Base-by-base conservation (phyloP, 768 basidiomycete species). In the Lentinula aciculospora region DNA sequence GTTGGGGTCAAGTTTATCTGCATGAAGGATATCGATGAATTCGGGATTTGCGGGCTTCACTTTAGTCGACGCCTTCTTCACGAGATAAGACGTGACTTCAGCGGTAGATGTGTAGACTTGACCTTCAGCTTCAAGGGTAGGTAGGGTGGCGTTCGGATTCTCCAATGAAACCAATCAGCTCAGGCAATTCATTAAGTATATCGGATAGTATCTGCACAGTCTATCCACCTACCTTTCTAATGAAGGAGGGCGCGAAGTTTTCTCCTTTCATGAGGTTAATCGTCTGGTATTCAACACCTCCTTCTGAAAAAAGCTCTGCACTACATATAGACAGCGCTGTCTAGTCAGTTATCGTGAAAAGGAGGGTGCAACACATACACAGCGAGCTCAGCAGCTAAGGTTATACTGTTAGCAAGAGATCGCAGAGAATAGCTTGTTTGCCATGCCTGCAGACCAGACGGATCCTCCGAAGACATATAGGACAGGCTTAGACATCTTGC, bases 1-100 rank as follows among this genome's bases (percentile, higher is more conserved):
- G 73, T 84, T 84, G 53, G 81, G 81, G 63, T 83, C 80, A 51
- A 74, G 66, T 36, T 66, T 69, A 34, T 77, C 74, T 31, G 74
- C 72, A 62, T 83, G 80, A 25, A 82, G 64, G 54, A 63, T 72
- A 36, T 65, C 66, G 60, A 76, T 71, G 53, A 74, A 58, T n/a
- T 58, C 59, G 9, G 49, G 21, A 50, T 50, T 34, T n/a, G 75
- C 63, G 17, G 67, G 65, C 9, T 70, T 69, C 21, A 71, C 72
- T 59, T 70, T 66, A 58, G 61, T 68, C 17, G 74, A 68, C 5
- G 78, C 72, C 56, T 76, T 68, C 50, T 69, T 61, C 37, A 76
- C 66, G 42, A 82, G 70, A 61, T 75, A 75, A 32, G 67, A 63
- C 10, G 73, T 68, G 44, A 80, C 80, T 2, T 74, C 72, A 10